Evolutionary conservation across 225 moss, liverwort and hornwort genomes (phyloP).

Genomic region (Pseudoscleropodium purum): DNA sequence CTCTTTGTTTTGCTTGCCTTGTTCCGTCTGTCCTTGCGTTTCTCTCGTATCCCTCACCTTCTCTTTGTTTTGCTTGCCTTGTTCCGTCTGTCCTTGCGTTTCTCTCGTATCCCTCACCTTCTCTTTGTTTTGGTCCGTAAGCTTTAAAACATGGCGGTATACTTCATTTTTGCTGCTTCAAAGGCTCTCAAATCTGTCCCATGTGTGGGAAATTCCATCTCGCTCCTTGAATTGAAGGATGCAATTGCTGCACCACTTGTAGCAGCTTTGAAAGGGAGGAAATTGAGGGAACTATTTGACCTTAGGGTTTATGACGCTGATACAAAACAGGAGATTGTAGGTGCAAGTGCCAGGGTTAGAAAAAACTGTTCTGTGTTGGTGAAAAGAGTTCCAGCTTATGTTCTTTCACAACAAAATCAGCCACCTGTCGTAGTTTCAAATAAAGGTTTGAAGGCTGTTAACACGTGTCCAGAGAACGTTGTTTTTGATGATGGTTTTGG

Average conservation of each 20-base stretch:
- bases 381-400: conserved; percentile 1
- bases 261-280: neutral
- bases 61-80: neutral
- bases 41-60: too few species aligned
- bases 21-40: too few species aligned
- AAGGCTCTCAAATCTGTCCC: neutral
- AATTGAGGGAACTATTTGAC: neutral
- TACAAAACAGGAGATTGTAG: neutral
- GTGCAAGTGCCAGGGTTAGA: neutral
- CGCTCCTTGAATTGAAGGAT: neutral
- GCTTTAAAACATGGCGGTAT: neutral
- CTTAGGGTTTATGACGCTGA: neutral
- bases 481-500: neutral
- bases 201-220: neutral
- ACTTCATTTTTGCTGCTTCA: neutral
- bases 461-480: neutral
- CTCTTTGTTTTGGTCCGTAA: neutral
- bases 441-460: neutral
- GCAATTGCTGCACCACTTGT: neutral
- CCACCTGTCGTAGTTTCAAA: too few species aligned
- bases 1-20: neutral
- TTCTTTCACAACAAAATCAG: neutral
- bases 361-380: neutral
- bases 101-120: neutral
- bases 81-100: too few species aligned